Evolutionary conservation across 805 yeast species (phyloP), one percentile per base, ranked within the genome.

Genomic region (Millerozyma acaciae): DNA sequence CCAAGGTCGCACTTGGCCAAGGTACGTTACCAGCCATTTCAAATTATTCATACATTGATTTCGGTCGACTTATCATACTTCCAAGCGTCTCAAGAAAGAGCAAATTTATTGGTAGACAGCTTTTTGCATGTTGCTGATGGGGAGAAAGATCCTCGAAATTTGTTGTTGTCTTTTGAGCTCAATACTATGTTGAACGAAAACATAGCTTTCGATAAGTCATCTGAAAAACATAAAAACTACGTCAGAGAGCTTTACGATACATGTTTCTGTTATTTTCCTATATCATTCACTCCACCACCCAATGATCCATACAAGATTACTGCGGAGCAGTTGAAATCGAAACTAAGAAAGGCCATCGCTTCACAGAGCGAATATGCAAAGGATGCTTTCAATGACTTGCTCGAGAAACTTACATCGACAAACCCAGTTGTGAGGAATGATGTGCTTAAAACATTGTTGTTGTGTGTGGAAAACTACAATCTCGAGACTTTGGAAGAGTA

Each of bases 181-280:
- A 76, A 80, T 43, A 43, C 55, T 8, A 26, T 33, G 4, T 72
- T 89, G 9, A 65, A 78, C 13, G 38, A 50, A 14, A 47, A 45
- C 3, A 61, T 77, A 17, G 42, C 32, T 4, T 57, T 64, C 30
- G 60, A 55, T 21, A 25, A 35, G 2, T 32, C 37, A 2, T 42
- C 53, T 10, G 52, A 65, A 4, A 59, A 64, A 3, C 64, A 75
- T 31, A 43, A 57, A 26, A 53, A 57, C n/a, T 61, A 55, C 48
- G 50, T 73, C 20, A 81, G 82, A 43, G 86, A 84, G 7, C 55
- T 93, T 38, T 94, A 89, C 53, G 98, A 93, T 53, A 76, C 84
- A 21, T 68, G 86, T 25, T 94, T 90, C 53, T 93, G 98, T 57
- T 93, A 93, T 61, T 93, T 90, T 63, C 99, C 99, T 8, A 89